Evolutionary conservation across 371 early-diverging fungal genomes (phyloP).

Genomic region (Blakeslea trispora): DNA sequence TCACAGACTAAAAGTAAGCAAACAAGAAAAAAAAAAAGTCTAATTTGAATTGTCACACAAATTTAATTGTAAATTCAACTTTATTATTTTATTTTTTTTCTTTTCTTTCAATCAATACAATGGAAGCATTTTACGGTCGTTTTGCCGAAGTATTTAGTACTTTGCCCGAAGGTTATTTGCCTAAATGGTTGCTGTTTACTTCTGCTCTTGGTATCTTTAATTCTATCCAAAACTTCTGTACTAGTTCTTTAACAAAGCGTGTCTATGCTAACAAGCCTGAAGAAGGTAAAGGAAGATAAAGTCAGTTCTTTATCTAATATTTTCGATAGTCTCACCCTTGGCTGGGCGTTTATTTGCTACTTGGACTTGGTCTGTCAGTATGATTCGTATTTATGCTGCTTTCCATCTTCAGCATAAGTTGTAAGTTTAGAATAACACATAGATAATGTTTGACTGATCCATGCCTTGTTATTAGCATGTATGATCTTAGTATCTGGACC

Average conservation of each 20-base stretch:
- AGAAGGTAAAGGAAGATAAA: conserved; percentile 43
- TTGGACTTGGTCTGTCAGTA: conserved; percentile 77
- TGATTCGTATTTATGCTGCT: conserved; percentile 77
- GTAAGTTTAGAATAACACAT: conserved; percentile 44
- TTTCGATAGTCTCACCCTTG: conserved; percentile 62
- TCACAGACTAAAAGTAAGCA: no score
- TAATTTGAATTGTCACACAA: no score
- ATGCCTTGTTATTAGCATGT: conserved; percentile 52
- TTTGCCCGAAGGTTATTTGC: conserved; percentile 65
- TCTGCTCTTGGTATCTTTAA: conserved; percentile 76
- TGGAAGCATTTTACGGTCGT: conserved; percentile 18
- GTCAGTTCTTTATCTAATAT: background rate
- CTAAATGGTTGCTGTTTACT: conserved; percentile 70
- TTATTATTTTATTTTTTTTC: no score
- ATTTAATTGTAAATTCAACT: no score
- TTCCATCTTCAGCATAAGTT: conserved; percentile 70
- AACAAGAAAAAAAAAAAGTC: no score
- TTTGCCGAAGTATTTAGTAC: conserved; percentile 43
- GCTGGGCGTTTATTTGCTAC: conserved; percentile 76
- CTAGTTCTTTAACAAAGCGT: conserved; percentile 62
- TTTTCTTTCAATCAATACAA: background rate
- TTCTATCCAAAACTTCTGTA: conserved; percentile 73
- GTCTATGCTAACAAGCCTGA: conserved; percentile 68
- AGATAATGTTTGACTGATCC: background rate
- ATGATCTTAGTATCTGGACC: conserved; percentile 71